phyloP scores from a whole-genome alignment of 352 stramenopile species.

The Globisporangium perplexum region DNA sequence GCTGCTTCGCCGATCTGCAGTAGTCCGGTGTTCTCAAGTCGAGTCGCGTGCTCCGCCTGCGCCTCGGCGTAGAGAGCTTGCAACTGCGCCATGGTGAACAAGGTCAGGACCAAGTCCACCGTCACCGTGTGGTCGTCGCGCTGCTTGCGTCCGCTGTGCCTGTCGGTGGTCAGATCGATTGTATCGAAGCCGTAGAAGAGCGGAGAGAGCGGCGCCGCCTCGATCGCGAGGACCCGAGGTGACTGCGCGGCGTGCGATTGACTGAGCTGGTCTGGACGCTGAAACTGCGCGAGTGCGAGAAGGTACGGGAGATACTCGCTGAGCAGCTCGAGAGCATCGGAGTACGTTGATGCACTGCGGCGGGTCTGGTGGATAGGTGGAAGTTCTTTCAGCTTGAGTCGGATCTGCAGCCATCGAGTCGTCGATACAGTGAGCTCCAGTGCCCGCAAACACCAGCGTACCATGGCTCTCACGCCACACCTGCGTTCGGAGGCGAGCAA shows the following conservation, averaged over 20 bases:
- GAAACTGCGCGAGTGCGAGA: constrained; percentile 29
- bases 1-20: constrained; percentile 26
- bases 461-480: constrained; percentile 2
- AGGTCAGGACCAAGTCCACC: constrained; percentile 30
- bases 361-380: constrained; percentile 24
- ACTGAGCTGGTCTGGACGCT: not conserved
- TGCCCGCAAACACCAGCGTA: too few species aligned
- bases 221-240: too few species aligned
- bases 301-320: constrained; percentile 38
- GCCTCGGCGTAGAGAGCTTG: constrained; percentile 24
- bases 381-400: constrained; percentile 47
- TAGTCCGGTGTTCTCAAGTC: constrained; percentile 4
- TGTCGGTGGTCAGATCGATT: constrained; percentile 25
- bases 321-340: constrained; percentile 24
- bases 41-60: constrained; percentile 14
- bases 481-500: constrained; percentile 34
- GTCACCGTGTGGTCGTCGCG: constrained; percentile 15
- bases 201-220: constrained; percentile 20
- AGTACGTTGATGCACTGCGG: constrained; percentile 12
- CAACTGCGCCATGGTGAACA: constrained; percentile 33
- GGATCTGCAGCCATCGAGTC: constrained; percentile 17
- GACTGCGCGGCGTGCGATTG: too few species aligned
- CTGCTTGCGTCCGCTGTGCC: constrained; percentile 23
- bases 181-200: constrained; percentile 43
- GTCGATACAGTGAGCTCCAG: not conserved